A percentile compares a stretch with the other conserved stretches of the same genome.
Conservation (phyloP, 164 flowering plant genomes). For the Stephania japonica region DNA sequence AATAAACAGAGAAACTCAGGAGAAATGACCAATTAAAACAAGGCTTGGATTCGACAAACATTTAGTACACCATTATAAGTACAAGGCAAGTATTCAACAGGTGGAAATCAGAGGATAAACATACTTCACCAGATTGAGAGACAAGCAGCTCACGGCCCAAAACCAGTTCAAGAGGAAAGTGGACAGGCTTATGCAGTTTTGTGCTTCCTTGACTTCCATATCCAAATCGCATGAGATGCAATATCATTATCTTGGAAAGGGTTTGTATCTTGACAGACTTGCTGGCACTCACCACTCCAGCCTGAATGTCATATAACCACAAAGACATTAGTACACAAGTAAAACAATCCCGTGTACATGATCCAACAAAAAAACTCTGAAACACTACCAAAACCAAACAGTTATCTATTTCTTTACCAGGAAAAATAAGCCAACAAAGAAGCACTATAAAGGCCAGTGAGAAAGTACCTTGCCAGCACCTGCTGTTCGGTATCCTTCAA, state of each 20-base stretch:
- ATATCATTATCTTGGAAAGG: conserved; percentile 82
- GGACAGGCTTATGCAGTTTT: conserved; percentile 75
- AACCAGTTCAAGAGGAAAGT: conserved; percentile 72
- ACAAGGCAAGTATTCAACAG: neutral
- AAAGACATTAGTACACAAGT: neutral
- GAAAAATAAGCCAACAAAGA: neutral
- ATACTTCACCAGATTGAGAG: conserved; percentile 67
- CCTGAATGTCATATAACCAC: conserved; percentile 16
- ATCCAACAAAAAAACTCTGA: neutral
- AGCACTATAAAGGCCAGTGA: neutral
- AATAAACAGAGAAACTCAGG: neutral
- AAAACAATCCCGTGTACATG: neutral
- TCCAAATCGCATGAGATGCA: conserved; percentile 94
- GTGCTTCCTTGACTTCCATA: conserved; percentile 90
- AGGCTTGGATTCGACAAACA: neutral
- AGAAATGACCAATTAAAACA: neutral
- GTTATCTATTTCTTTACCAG: neutral
- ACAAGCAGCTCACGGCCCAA: conserved; percentile 72
- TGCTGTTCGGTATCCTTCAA: conserved; percentile 82
- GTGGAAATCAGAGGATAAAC: neutral
- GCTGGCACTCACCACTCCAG: conserved; percentile 59
- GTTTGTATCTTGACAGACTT: conserved; percentile 71
- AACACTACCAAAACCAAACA: neutral
- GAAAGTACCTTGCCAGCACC: conserved; percentile 63
- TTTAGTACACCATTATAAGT: neutral